Evolutionary conservation across 257 asterid species (phyloP).

Genomic region (Nyctanthes arbortristis): DNA sequence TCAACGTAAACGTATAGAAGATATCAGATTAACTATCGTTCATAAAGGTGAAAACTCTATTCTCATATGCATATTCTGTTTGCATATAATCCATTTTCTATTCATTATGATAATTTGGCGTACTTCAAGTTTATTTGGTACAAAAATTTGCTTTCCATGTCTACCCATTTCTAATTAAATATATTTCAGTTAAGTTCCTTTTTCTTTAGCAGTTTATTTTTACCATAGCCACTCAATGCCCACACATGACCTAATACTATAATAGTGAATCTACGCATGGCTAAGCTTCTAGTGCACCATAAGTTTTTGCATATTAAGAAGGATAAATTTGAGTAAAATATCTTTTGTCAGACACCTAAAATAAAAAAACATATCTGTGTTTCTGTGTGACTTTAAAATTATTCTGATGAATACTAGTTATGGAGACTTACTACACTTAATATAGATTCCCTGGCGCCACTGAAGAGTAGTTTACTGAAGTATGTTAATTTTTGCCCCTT

Average conservation of each 20-base stretch:
- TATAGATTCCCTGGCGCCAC: neutral
- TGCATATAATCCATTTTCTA: neutral
- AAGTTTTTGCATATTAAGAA: neutral
- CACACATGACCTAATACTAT: neutral
- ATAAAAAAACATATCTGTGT: neutral
- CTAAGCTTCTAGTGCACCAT: neutral
- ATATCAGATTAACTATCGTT: slow-evolving; percentile 35
- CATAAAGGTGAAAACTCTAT: slow-evolving; percentile 51
- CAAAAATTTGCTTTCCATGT: neutral
- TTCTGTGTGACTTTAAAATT: neutral
- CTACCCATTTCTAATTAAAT: neutral
- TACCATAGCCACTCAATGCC: neutral
- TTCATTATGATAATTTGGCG: neutral
- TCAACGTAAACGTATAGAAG: slow-evolving; percentile 47
- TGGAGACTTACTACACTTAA: neutral
- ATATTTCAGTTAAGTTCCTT: neutral
- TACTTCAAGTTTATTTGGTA: neutral
- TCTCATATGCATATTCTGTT: slow-evolving; percentile 10
- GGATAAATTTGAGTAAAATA: neutral
- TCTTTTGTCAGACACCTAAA: neutral
- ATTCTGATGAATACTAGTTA: neutral
- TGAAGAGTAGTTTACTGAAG: neutral
- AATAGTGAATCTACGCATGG: neutral
- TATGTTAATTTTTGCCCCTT: neutral
- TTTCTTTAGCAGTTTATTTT: neutral